These are phyloP conservation scores for Mollisia scopiformis DNA, from an alignment of 2,329 filamentous ascomycete genomes.

Conservation along the genomic window DNA sequence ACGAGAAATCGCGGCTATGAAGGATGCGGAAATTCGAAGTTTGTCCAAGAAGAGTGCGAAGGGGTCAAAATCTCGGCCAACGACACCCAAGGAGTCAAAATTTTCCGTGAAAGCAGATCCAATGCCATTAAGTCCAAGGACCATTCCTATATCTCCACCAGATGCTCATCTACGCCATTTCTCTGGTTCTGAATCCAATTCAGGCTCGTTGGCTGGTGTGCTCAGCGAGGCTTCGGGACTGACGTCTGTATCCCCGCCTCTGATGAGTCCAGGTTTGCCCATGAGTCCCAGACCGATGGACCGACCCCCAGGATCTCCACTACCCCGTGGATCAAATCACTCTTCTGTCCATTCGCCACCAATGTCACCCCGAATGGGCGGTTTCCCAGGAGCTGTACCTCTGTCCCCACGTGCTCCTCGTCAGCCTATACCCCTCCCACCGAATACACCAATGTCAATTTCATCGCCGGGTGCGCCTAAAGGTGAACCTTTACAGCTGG, in stretches of 20 bases:
- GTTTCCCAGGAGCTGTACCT: slow-evolving; percentile 53
- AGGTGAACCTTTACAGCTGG: slow-evolving; percentile 38
- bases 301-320: slow-evolving; percentile 59
- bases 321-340: slow-evolving; percentile 51
- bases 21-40: slow-evolving; percentile 72
- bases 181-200: slow-evolving; percentile 37
- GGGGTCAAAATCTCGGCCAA: slow-evolving; percentile 46
- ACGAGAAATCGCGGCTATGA: slow-evolving; percentile 68
- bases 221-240: slow-evolving; percentile 42
- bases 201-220: slow-evolving; percentile 57
- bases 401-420: slow-evolving; percentile 75
- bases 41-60: slow-evolving; percentile 73
- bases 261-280: slow-evolving; percentile 64
- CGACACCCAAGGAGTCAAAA: slow-evolving; percentile 45
- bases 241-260: slow-evolving; percentile 44
- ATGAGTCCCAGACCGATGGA: slow-evolving; percentile 59
- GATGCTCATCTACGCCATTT: slow-evolving; percentile 37
- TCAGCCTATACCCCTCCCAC: slow-evolving; percentile 72
- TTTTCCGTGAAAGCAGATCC: slow-evolving; percentile 31
- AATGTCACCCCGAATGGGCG: slow-evolving; percentile 61
- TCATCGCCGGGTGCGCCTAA: slow-evolving; percentile 46
- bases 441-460: slow-evolving; percentile 68
- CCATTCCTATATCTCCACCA: slow-evolving; percentile 36
- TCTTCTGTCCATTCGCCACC: slow-evolving; percentile 64
- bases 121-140: slow-evolving; percentile 44